Evolutionary conservation across 2,329 filamentous ascomycete genomes (phyloP).

Genomic region (Pyrenochaeta sp.): DNA sequence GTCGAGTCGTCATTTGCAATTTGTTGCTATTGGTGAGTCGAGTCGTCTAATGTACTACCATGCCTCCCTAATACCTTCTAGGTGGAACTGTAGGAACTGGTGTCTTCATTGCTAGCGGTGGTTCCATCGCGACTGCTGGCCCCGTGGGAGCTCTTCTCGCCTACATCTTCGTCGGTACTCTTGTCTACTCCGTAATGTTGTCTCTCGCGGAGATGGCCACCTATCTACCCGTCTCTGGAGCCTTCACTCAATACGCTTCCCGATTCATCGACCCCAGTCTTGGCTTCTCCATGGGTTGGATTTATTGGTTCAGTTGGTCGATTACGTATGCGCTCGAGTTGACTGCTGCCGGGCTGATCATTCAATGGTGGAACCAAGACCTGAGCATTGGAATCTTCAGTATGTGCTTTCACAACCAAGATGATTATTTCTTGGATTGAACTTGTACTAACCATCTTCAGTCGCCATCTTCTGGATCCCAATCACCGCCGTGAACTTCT

Average conservation of each 20-base stretch:
- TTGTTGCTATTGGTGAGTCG: slow-evolving; percentile 48
- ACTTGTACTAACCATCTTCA: background rate
- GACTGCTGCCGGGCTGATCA: slow-evolving; percentile 74
- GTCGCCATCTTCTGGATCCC: slow-evolving; percentile 73
- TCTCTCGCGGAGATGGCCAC: slow-evolving; percentile 74
- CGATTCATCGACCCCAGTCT: slow-evolving; percentile 77
- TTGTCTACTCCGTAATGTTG: slow-evolving; percentile 78
- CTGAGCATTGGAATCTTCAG: slow-evolving; percentile 74
- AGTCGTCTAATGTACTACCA: background rate
- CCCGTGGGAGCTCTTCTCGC: slow-evolving; percentile 57
- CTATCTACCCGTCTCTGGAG: slow-evolving; percentile 77
- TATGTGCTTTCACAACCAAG: background rate
- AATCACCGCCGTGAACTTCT: slow-evolving; percentile 72
- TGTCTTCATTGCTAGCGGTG: slow-evolving; percentile 61
- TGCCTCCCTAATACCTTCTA: slow-evolving; percentile 15
- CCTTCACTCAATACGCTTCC: slow-evolving; percentile 77
- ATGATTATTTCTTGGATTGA: too few species aligned
- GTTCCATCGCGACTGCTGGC: slow-evolving; percentile 57
- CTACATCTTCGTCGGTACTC: slow-evolving; percentile 65
- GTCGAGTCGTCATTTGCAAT: slow-evolving; percentile 47
- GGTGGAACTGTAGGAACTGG: slow-evolving; percentile 60
- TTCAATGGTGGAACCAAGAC: slow-evolving; percentile 73
- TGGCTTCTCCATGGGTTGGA: slow-evolving; percentile 82
- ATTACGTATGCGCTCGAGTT: slow-evolving; percentile 77
- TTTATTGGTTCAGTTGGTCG: slow-evolving; percentile 82